phyloP scores from a whole-genome alignment of 257 asterid genomes.

The Schizonepeta tenuifolia region DNA sequence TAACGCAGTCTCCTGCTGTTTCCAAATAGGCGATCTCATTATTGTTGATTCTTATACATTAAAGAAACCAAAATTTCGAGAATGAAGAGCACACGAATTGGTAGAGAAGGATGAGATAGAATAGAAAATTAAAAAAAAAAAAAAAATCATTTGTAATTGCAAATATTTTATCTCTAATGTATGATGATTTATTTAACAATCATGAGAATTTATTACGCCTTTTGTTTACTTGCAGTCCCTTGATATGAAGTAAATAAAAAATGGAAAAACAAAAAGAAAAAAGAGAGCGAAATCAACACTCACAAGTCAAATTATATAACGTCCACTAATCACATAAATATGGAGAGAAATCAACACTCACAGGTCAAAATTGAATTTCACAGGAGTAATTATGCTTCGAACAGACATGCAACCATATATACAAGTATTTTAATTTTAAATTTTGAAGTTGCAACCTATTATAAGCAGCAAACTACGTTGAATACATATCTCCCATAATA shows the following conservation, averaged over 20 bases:
- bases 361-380: too few relatives aligned
- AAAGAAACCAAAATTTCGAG: neutral
- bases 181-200: neutral
- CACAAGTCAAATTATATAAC: too few relatives aligned
- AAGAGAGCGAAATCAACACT: too few relatives aligned
- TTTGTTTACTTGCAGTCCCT: neutral
- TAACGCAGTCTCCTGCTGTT: constrained; percentile 33
- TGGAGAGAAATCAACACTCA: too few relatives aligned
- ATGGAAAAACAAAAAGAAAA: too few relatives aligned
- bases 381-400: too few relatives aligned
- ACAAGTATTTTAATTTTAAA: too few relatives aligned
- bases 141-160: constrained; percentile 2
- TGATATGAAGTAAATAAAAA: neutral
- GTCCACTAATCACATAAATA: too few relatives aligned
- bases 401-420: too few relatives aligned
- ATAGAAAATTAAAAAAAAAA: neutral
- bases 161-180: neutral
- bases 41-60: neutral
- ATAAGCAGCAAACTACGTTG: neutral
- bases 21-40: neutral
- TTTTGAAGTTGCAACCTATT: neutral
- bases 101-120: constrained; percentile 1
- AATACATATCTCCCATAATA: neutral
- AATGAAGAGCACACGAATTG: neutral
- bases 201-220: neutral